Base-by-base conservation (phyloP, 1,139 yeast species). In the Kodamaea sp. region DNA sequence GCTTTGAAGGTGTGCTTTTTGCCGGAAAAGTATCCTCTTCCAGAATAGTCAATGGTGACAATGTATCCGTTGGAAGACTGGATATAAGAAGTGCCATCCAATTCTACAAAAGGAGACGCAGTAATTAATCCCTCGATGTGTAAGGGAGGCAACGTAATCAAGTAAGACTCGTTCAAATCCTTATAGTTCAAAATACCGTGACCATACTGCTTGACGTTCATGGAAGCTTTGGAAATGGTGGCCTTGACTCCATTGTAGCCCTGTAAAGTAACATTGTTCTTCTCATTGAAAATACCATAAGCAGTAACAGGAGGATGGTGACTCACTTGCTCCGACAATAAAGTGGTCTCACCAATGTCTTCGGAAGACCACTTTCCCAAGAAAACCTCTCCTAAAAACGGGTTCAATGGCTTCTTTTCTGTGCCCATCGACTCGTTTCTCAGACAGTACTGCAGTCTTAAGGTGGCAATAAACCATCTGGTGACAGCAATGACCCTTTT, bases 271-370 rank as follows among this genome's bases (percentile, higher is more conserved):
- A 83, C 80, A 32, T 83, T 74, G 55, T 83, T 74, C 51, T 78
- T 74, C 44, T 82, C 85, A 56, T 88, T 88, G 55, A 74, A 67
- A 36, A 92, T 74, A 23, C 87, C 76, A 57, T 88, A 92, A 2
- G 94, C 97, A 12, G 97, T 89, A 22, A 86, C 82, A 15, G 97
- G 97, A 12, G 97, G 97, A 57, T 90, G 97, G 63, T 90, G 97
- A 43, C 89, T 80, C 14, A 90, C 97, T 63, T 92, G 97, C 61
- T 92, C 97, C 39, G 90, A 79, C 36, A 87, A 71, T 44, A 90
- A 70, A 12, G 76, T 61, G 13, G 96, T 84, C 44, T 83, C 90
- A 21, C 95, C 94, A 9, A 75, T 60, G 27, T 51, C 51, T 22
- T 70, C 74, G 19, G 61, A 56, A 13, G 73, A 53, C 95, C 96